Percentiles rank a stretch among this genome's conserved stretches.
These are phyloP conservation scores for Pseudonectria buxi DNA, from an alignment of 2,329 filamentous ascomycete genomes.

Conservation along the genomic window DNA sequence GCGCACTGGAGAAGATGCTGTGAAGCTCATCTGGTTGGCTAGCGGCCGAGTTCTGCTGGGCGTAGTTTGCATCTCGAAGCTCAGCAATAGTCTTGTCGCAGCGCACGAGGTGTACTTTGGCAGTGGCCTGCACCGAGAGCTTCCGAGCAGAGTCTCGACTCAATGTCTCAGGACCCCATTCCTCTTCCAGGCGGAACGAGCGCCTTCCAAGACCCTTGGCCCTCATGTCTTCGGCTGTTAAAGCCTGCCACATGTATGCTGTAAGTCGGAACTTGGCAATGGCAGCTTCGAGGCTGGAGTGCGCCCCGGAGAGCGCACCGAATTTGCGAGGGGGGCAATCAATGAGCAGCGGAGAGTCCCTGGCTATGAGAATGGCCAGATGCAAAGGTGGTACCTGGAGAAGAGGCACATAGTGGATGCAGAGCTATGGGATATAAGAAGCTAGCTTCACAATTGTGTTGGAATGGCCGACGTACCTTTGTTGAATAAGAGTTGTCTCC, in stretches of 20 bases:
- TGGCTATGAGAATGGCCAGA: conserved; percentile 61
- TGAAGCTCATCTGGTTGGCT: conserved; percentile 50
- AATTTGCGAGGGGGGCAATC: conserved; percentile 59
- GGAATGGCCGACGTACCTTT: too few species aligned
- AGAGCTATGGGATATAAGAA: neutral
- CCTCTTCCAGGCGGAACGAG: conserved; percentile 67
- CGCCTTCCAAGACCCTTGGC: conserved; percentile 60
- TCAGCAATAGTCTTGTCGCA: conserved; percentile 60
- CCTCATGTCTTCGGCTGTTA: conserved; percentile 69
- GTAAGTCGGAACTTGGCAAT: conserved; percentile 66
- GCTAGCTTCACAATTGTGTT: neutral
- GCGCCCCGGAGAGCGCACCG: conserved; percentile 44
- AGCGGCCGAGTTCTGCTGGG: conserved; percentile 55
- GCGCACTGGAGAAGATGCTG: conserved; percentile 27
- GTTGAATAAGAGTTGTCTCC: neutral
- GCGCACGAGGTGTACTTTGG: conserved; percentile 62
- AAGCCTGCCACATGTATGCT: conserved; percentile 71
- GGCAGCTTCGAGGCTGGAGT: conserved; percentile 51
- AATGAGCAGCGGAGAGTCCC: conserved; percentile 61
- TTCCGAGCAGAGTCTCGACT: conserved; percentile 25
- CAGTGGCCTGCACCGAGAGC: conserved; percentile 3
- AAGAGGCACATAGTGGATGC: conserved; percentile 45
- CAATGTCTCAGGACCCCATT: conserved; percentile 62
- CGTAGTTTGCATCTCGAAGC: conserved; percentile 55
- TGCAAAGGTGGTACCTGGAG: conserved; percentile 58